Conservation (phyloP, 768 basidiomycete species). For the Pholiota conissans region DNA sequence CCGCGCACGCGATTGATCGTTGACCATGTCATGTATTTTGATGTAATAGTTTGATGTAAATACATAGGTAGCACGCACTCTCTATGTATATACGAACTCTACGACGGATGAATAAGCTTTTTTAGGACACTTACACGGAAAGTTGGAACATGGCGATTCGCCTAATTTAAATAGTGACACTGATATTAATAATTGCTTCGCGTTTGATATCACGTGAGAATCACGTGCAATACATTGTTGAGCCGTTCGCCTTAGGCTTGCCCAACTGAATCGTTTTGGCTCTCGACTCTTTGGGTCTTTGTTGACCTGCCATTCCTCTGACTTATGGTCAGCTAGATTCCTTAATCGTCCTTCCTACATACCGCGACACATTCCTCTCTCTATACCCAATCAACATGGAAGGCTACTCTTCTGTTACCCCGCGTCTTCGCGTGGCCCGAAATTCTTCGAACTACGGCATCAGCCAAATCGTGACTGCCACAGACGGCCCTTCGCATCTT, state of each 20-base stretch:
- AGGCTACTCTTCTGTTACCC: conserved; percentile 17
- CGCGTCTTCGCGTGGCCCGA: conserved; percentile 38
- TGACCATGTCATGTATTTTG: background rate
- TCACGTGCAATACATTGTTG: conserved; percentile 2
- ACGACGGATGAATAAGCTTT: too few relatives aligned
- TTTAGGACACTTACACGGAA: too few relatives aligned
- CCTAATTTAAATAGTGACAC: too few relatives aligned
- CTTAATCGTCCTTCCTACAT: background rate
- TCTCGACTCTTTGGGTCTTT: background rate
- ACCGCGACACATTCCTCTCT: conserved; percentile 6
- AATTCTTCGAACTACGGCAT: conserved; percentile 24
- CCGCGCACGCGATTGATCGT: too few relatives aligned
- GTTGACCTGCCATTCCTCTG: background rate
- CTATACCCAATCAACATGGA: conserved; percentile 11
- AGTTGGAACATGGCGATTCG: too few relatives aligned
- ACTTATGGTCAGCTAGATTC: background rate
- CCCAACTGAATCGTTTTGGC: too few relatives aligned
- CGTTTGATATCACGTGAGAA: background rate
- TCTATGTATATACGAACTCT: too few relatives aligned
- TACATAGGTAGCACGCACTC: too few relatives aligned
- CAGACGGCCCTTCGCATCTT: conserved; percentile 35
- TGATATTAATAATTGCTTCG: too few relatives aligned
- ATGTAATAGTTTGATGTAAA: too few relatives aligned
- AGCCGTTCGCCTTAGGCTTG: background rate
- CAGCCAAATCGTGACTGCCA: conserved; percentile 23